Conservation (phyloP, 2,329 filamentous ascomycete genomes). For the Aspergillus brasiliensis region DNA sequence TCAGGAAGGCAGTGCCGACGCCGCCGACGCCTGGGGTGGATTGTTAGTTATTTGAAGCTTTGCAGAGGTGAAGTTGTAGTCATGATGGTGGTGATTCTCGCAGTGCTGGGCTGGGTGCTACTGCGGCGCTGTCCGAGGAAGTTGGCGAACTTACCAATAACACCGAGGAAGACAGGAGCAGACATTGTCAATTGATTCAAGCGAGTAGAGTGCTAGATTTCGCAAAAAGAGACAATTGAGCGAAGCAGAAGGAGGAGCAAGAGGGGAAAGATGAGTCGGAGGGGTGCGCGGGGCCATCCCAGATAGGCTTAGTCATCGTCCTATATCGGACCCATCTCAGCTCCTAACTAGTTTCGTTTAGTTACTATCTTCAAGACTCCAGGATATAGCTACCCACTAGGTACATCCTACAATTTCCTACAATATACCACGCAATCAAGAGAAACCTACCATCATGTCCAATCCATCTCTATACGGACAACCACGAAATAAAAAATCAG, state of each 20-base stretch:
- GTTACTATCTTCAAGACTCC: neutral
- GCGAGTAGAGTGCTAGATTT: neutral
- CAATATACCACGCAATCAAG: neutral
- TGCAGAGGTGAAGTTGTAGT: neutral
- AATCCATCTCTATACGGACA: constrained; percentile 69
- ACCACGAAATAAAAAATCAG: constrained; percentile 60
- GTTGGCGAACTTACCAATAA: constrained; percentile 38
- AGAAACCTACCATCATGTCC: constrained; percentile 9
- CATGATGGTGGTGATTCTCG: neutral
- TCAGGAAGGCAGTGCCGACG: constrained; percentile 88
- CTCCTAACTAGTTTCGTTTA: neutral
- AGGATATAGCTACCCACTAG: too few relatives aligned
- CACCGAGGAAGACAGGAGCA: constrained; percentile 45
- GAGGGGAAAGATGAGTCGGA: constrained; percentile 10
- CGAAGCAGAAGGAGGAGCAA: neutral
- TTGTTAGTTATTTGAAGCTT: neutral
- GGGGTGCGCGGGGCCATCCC: constrained; percentile 1
- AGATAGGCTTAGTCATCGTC: constrained; percentile 14
- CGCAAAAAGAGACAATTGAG: neutral
- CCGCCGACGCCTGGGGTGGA: constrained; percentile 73
- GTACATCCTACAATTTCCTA: neutral
- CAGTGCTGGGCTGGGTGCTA: neutral
- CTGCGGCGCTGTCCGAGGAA: neutral
- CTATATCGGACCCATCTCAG: constrained; percentile 3
- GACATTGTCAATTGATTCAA: constrained; percentile 28